phyloP scores from a whole-genome alignment of 345 rosid genomes.

The Bretschneidera sinensis region DNA sequence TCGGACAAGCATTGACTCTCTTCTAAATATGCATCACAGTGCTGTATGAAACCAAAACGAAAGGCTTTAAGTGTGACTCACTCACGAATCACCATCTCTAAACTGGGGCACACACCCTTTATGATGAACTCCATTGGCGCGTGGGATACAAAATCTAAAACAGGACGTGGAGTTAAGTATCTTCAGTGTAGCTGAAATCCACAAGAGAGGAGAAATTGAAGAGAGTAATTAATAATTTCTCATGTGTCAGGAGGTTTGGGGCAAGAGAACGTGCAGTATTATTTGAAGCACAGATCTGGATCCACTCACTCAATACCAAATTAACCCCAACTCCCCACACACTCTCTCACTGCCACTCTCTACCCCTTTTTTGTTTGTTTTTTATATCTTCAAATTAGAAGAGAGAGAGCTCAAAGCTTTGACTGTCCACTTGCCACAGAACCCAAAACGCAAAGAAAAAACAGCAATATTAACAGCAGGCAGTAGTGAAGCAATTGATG shows the following conservation, averaged over 20 bases:
- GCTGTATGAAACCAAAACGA: too few species aligned
- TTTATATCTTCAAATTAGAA: background rate
- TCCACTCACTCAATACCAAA: constrained; percentile 21
- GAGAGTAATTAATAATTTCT: too few species aligned
- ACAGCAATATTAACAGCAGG: background rate
- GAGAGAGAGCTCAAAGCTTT: constrained; percentile 12
- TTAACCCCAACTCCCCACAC: constrained; percentile 5
- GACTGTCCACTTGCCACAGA: constrained; percentile 21
- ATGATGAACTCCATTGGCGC: too few species aligned
- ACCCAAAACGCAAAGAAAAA: background rate
- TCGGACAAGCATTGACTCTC: too few species aligned
- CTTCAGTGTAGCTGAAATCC: too few species aligned
- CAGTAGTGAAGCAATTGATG: constrained; percentile 13
- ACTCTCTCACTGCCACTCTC: background rate
- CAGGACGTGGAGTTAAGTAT: too few species aligned
- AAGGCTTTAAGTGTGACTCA: too few species aligned
- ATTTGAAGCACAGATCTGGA: constrained; percentile 37
- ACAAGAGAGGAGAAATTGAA: too few species aligned
- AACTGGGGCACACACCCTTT: too few species aligned
- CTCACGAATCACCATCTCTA: too few species aligned
- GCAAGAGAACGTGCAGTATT: constrained; percentile 36
- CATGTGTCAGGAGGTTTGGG: constrained; percentile 16
- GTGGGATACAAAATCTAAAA: too few species aligned
- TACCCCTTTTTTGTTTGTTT: background rate
- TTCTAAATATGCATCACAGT: too few species aligned